phyloP scores from a whole-genome alignment of 228 moss, liverwort and hornwort genomes.

The Sphagnum fallax region DNA sequence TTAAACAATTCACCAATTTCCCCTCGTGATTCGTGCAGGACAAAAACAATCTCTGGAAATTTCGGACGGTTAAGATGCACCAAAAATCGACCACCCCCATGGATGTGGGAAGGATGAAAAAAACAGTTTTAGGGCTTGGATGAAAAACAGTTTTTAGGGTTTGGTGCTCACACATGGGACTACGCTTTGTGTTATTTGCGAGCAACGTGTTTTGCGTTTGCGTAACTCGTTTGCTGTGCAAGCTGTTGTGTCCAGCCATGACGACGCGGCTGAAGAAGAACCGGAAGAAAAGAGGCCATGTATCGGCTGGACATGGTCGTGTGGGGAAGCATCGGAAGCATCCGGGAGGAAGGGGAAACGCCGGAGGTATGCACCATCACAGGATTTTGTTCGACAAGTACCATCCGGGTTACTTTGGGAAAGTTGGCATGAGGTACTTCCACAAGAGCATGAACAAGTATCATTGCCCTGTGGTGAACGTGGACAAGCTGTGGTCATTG shows the following conservation, averaged over 20 bases:
- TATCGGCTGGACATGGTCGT: constrained; percentile 72
- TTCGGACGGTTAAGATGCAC: no score
- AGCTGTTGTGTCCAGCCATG: constrained; percentile 21
- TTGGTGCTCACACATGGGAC: no score
- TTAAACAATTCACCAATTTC: no score
- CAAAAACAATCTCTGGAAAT: no score
- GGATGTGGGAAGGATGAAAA: no score
- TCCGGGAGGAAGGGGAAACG: constrained; percentile 82
- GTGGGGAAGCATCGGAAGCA: constrained; percentile 88
- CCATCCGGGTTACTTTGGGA: constrained; percentile 57
- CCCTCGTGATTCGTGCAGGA: no score
- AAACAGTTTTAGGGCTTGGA: no score
- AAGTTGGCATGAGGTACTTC: constrained; percentile 62
- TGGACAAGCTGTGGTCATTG: constrained; percentile 52
- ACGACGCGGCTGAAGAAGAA: constrained; percentile 85
- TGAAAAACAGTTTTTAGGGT: no score
- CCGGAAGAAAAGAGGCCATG: constrained; percentile 81
- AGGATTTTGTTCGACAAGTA: constrained; percentile 66
- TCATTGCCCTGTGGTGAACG: constrained; percentile 53
- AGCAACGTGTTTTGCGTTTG: no score
- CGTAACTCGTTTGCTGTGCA: neutral
- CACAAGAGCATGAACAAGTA: constrained; percentile 64
- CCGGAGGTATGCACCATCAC: constrained; percentile 77
- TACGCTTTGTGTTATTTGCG: no score
- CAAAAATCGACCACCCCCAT: no score